phyloP scores from a whole-genome alignment of 192 early-diverging fungal genomes.

The Chytriomyces hyalinus region DNA sequence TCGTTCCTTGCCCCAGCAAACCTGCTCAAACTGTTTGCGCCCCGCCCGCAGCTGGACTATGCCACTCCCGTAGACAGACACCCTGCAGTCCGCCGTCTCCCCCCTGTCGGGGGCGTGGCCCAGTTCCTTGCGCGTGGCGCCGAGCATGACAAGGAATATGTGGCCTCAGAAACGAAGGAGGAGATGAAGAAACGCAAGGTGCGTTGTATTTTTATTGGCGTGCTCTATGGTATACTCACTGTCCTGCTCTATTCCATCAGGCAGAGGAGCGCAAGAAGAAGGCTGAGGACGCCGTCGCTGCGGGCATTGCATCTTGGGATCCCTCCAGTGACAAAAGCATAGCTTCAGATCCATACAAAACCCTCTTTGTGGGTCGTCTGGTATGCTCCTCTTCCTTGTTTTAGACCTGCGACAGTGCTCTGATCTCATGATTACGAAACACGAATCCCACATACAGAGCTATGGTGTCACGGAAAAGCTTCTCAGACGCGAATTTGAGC shows the following conservation, averaged over 20 bases:
- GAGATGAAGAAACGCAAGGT: slow-evolving; percentile 75
- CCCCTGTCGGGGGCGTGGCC: slow-evolving; percentile 64
- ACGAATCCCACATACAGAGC: slow-evolving; percentile 42
- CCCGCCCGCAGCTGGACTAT: slow-evolving; percentile 76
- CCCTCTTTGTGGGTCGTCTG: slow-evolving; percentile 85
- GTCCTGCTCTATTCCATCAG: slow-evolving; percentile 40
- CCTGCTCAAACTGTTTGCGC: slow-evolving; percentile 78
- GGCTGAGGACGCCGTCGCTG: slow-evolving; percentile 63
- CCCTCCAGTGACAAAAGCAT: slow-evolving; percentile 75
- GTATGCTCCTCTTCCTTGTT: slow-evolving; percentile 40
- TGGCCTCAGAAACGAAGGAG: slow-evolving; percentile 70
- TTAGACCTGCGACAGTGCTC: not conserved
- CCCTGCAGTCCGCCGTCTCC: slow-evolving; percentile 59
- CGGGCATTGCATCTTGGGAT: slow-evolving; percentile 67
- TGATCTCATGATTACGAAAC: not conserved
- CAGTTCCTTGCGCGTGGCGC: slow-evolving; percentile 56
- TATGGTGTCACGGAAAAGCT: slow-evolving; percentile 80
- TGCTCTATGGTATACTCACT: not conserved
- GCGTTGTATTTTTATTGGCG: not conserved
- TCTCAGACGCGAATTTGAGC: slow-evolving; percentile 75
- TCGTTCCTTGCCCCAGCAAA: slow-evolving; percentile 63
- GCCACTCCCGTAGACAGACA: slow-evolving; percentile 70
- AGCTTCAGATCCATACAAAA: slow-evolving; percentile 89
- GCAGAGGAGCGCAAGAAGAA: slow-evolving; percentile 59
- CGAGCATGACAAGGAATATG: slow-evolving; percentile 74